These are phyloP conservation scores for Aspergillus sp. DNA, from an alignment of 2,329 filamentous ascomycete species.

Conservation along the genomic window DNA sequence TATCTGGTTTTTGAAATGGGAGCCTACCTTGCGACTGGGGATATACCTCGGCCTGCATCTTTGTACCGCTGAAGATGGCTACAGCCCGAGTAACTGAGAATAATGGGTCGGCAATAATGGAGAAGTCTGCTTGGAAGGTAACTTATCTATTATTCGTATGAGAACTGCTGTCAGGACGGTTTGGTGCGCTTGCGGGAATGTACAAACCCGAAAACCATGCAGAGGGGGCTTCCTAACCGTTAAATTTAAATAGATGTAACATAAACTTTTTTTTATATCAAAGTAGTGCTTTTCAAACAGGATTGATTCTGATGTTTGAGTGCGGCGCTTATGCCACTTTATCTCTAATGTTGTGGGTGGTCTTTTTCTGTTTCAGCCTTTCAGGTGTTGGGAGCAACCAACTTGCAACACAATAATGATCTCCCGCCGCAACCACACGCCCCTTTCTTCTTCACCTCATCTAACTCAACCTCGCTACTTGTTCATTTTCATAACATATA, in stretches of 20 bases:
- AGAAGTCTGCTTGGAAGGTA: neutral
- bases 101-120: neutral
- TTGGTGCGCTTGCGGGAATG: neutral
- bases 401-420: conserved; percentile 14
- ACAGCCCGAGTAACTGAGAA: neutral
- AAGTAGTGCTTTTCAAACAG: neutral
- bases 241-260: neutral
- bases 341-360: conserved; percentile 11
- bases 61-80: neutral
- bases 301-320: neutral
- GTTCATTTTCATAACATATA: conserved; percentile 4
- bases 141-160: neutral
- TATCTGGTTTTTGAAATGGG: conserved; percentile 22
- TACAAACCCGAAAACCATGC: neutral
- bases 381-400: neutral
- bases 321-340: conserved; percentile 19
- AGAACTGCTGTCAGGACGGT: neutral
- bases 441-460: conserved; percentile 19
- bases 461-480: conserved; percentile 9
- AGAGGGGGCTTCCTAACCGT: neutral
- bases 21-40: neutral
- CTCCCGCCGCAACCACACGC: conserved; percentile 18
- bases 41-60: neutral
- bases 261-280: neutral
- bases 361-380: conserved; percentile 26